Evolutionary conservation across 2,329 filamentous ascomycete species (phyloP), one percentile per base, ranked within the genome.

Genomic region (Leptographium flavum): DNA sequence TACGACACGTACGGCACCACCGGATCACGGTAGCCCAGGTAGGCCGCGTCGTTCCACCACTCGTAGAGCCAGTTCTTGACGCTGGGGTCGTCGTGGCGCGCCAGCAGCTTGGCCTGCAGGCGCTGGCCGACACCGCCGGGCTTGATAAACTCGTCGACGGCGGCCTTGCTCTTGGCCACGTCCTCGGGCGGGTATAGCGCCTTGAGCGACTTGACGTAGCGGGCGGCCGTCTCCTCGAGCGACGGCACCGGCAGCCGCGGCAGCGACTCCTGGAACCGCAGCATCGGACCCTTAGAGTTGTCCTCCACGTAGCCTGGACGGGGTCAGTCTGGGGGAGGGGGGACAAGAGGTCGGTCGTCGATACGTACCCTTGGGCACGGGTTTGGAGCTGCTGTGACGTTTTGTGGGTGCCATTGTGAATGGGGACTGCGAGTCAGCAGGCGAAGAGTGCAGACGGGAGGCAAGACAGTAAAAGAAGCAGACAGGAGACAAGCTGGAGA

Each of bases 1-100:
- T 98, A 98, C 65, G 87, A 94, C 58, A 98, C 92, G 61, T 96
- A 98, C 50, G 92, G 92, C 17, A 96, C 85, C 39, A 98, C 86
- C 11, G 92, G 92, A 62, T 96, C 92, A 53, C 90, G 83, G 70
- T 96, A 96, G 53, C 68, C 74, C 53, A 98, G 78, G 66, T 98
- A 98, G 47, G 92, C 92, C 5, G 80, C 78, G 44, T 94, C 79
- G 63, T 98, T 96, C 92, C 92, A 98, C 92, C 92, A 98, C 55
- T 98, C 90, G 55, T 83, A 80, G 47, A 98, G 73, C 92, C 92
- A 98, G 67, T 96, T 98, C 68, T 83, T 87, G 60, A 75, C 68
- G 50, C 83, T 81, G 42, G 88, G 81, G 53, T 94, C 78, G 54
- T 87, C 83, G 50, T 84, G 76, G 51, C 79, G 78, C 47, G 83